phyloP scores from a whole-genome alignment of 2,329 filamentous ascomycete genomes.

The Fusarium sp. region DNA sequence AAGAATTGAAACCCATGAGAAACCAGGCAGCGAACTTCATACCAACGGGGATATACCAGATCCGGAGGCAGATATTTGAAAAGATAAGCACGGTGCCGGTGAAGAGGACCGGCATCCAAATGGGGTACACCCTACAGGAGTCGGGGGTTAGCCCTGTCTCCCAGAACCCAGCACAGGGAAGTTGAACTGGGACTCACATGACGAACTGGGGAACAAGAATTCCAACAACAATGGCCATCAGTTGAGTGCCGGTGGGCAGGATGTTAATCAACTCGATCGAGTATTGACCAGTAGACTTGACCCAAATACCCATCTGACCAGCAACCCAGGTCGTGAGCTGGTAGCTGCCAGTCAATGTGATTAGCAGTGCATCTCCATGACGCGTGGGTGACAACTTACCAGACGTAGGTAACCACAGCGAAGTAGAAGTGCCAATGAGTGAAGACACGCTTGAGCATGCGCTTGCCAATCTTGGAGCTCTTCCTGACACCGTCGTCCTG shows the following conservation, averaged over 20 bases:
- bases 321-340: neutral
- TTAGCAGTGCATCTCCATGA: neutral
- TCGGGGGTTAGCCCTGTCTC: neutral
- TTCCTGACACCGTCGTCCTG: conserved; percentile 35
- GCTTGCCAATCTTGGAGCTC: conserved; percentile 38
- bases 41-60: neutral
- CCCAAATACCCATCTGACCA: neutral
- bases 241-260: neutral
- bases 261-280: neutral
- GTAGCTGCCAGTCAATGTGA: neutral
- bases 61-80: neutral
- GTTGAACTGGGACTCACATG: neutral
- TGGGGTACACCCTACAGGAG: neutral
- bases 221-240: neutral
- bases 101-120: neutral
- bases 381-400: conserved; percentile 3
- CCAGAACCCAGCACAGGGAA: neutral
- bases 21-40: neutral
- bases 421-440: conserved; percentile 45
- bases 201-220: neutral
- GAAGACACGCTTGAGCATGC: conserved; percentile 44
- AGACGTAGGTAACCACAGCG: conserved; percentile 39
- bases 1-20: neutral
- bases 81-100: neutral
- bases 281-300: neutral